Evolutionary conservation across 306 rosid species (phyloP).

Genomic region (Cucurbita pepo): DNA sequence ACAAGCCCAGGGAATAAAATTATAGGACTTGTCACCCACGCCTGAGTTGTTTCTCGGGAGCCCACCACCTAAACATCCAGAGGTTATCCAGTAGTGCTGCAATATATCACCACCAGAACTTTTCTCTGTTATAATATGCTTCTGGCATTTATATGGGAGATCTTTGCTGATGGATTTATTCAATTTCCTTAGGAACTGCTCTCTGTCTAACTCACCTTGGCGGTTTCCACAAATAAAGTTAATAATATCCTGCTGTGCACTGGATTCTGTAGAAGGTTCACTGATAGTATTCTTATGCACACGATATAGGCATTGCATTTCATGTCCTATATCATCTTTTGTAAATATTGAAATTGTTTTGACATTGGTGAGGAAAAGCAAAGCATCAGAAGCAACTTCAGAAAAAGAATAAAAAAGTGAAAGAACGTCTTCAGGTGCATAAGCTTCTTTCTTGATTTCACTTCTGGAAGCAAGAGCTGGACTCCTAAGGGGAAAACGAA

Average conservation of each 20-base stretch:
- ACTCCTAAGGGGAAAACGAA: conserved; percentile 89
- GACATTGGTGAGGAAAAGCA: conserved; percentile 71
- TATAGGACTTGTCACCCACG: conserved; percentile 27
- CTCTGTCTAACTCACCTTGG: conserved; percentile 50
- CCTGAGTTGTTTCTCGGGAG: conserved; percentile 30
- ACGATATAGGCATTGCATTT: conserved; percentile 72
- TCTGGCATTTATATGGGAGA: conserved; percentile 70
- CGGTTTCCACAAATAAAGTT: conserved; percentile 43
- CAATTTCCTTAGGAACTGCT: conserved; percentile 55
- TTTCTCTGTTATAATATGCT: conserved; percentile 49
- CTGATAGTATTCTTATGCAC: conserved; percentile 39
- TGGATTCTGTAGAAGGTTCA: conserved; percentile 47
- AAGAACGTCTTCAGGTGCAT: conserved; percentile 69
- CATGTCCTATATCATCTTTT: conserved; percentile 70
- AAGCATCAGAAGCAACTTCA: conserved; percentile 71
- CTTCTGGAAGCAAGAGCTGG: conserved; percentile 72
- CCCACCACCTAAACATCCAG: conserved; percentile 79
- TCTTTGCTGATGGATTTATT: conserved; percentile 35
- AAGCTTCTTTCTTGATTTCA: conserved; percentile 85
- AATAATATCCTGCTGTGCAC: conserved; percentile 46
- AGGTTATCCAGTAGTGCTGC: conserved; percentile 63
- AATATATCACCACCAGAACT: conserved; percentile 31
- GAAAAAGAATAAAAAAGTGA: conserved; percentile 71
- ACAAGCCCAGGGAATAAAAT: conserved; percentile 92
- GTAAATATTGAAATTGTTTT: conserved; percentile 67